Base-by-base conservation (phyloP, 108 stramenopile genomes). In the Tribonema minus region DNA sequence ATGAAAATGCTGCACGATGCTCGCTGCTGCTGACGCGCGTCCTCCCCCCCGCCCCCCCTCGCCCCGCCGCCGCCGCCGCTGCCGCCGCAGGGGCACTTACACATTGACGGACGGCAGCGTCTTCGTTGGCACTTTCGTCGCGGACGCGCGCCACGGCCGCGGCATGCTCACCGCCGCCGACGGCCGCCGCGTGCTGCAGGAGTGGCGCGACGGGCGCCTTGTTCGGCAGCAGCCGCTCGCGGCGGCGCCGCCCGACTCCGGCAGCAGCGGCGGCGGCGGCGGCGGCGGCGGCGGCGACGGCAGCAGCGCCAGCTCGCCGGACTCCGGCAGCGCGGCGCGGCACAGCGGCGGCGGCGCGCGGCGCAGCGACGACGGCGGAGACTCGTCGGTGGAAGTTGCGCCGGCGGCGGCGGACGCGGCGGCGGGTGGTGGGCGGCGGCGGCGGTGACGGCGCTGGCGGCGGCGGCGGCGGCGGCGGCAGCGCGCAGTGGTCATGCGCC, bases 181-280 rank as follows among this genome's bases (percentile, higher is more conserved):
- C 23, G 64, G 64, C 33, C 12, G 25, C 7, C 64, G 64, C 35
- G 40, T 33, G 35, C 6, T 25, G 27, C 74, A 75, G 41, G 30
- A 62, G 23, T 75, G 74, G 74, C 38, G 66, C 27, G 12, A 75
- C 46, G 74, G 74, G 32, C n/a, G n/a, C n/a, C n/a, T n/a, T n/a
- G n/a, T n/a, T n/a, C n/a, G n/a, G n/a, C n/a, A n/a, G n/a, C n/a
- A n/a, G n/a, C n/a, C n/a, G n/a, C n/a, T n/a, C n/a, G n/a, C n/a
- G n/a, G n/a, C n/a, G n/a, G n/a, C n/a, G n/a, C n/a, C n/a, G n/a
- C n/a, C n/a, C n/a, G n/a, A n/a, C n/a, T n/a, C n/a, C n/a, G n/a
- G n/a, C n/a, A n/a, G n/a, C n/a, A n/a, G n/a, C n/a, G n/a, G n/a
- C n/a, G n/a, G n/a, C n/a, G n/a, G n/a, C n/a, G n/a, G n/a, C n/a